A percentile compares a stretch with the other conserved stretches of the same genome.
Conservation (phyloP, 1,284 basidiomycete genomes). For the Trichosporon asahii region DNA sequence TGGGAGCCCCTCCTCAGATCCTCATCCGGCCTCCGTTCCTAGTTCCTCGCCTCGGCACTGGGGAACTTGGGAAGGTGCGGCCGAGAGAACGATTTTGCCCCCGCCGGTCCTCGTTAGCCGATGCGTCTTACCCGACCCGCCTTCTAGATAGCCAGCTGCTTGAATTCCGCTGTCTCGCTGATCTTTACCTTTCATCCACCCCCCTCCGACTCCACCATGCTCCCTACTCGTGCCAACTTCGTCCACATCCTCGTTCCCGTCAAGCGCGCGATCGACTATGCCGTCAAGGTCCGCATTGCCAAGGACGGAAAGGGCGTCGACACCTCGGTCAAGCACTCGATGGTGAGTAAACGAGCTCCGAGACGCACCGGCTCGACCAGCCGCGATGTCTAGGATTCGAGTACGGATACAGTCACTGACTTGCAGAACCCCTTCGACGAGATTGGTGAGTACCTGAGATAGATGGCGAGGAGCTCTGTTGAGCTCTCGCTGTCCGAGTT, state of each 20-base stretch:
- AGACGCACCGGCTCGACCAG: neutral
- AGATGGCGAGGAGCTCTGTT: neutral
- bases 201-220: conserved; percentile 56
- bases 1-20: neutral
- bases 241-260: conserved; percentile 88
- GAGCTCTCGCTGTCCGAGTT: neutral
- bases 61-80: neutral
- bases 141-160: conserved; percentile 1
- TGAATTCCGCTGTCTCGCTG: conserved; percentile 3
- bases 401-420: conserved; percentile 6
- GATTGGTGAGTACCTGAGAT: conserved; percentile 64
- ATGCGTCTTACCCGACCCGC: conserved; percentile 2
- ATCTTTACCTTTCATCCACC: neutral
- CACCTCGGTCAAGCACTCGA: conserved; percentile 93
- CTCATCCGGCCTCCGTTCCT: no score
- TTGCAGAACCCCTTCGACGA: conserved; percentile 93
- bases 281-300: conserved; percentile 83
- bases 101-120: conserved; percentile 4
- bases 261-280: conserved; percentile 65
- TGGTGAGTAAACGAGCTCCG: conserved; percentile 61
- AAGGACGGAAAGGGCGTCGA: conserved; percentile 87
- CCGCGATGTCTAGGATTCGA: neutral
- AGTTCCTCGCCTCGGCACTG: conserved; percentile 1
- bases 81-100: neutral
- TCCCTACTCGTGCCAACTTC: conserved; percentile 65